Conservation (phyloP, 345 rosid genomes). For the Cochlearia excelsa region DNA sequence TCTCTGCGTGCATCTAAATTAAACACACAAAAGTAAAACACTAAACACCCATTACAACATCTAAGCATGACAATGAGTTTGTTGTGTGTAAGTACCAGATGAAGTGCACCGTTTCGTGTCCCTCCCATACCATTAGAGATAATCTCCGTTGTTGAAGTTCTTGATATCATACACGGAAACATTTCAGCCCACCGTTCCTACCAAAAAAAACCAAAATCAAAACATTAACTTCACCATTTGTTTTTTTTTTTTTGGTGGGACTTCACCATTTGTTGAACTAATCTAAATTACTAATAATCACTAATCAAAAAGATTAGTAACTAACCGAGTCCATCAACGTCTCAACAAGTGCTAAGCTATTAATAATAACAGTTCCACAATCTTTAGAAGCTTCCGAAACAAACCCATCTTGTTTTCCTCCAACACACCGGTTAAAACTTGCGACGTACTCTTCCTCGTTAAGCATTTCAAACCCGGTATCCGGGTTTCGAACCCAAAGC, state of each 20-base stretch:
- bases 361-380: constrained; percentile 74
- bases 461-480: constrained; percentile 50
- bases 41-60: neutral
- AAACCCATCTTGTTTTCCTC: constrained; percentile 64
- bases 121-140: constrained; percentile 86
- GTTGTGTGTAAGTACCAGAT: constrained; percentile 44
- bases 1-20: constrained; percentile 86
- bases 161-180: constrained; percentile 88
- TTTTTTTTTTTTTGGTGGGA: no score
- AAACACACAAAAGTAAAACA: neutral
- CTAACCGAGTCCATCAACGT: constrained; percentile 93
- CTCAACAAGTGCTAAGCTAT: constrained; percentile 88
- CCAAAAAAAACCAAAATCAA: constrained; percentile 4
- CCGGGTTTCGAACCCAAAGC: constrained; percentile 70
- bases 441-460: constrained; percentile 74
- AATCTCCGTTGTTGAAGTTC: constrained; percentile 70
- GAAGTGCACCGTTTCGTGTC: constrained; percentile 88
- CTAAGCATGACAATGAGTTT: neutral
- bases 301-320: neutral
- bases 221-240: neutral
- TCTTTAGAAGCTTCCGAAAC: constrained; percentile 83
- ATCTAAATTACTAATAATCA: neutral
- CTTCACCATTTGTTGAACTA: neutral
- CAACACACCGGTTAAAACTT: constrained; percentile 64
- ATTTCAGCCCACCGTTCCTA: constrained; percentile 97